Base-by-base conservation (phyloP, 208 protist genomes). In the Acanthamoeba lugdunensis region DNA sequence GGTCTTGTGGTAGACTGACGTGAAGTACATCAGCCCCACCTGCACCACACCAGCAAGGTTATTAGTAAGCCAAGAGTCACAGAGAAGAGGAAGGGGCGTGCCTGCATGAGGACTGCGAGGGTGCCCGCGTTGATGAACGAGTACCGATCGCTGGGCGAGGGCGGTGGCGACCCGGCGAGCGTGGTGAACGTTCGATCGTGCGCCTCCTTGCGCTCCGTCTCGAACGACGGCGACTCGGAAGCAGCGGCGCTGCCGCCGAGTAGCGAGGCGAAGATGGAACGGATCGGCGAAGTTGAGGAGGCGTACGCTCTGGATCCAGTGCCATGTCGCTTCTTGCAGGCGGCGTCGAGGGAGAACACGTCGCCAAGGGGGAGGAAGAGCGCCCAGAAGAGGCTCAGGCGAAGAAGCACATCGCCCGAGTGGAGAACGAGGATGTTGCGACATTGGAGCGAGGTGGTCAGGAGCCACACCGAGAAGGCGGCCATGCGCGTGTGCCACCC, bases 1-100 rank as follows among this genome's bases (percentile, higher is more conserved):
- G 4, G 77, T 61, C 45, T 94, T 94, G 63, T 90, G 79, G 61
- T 90, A 89, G 56, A 94, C 91, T 13, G 91, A 94, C 18, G 77
- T 90, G 45, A 90, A 54, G 79, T 94, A 94, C 91, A 94, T 94
- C 21, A 94, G 8, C 30, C n/a, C 45, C 28, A 94, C 52, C n/a
- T 94, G 67, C 41, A 84, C 3, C 11, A n/a, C n/a, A n/a, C n/a
- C n/a, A n/a, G n/a, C n/a, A n/a, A n/a, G n/a, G n/a, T n/a, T n/a
- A 23, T n/a, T 6, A 45, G 9, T n/a, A 84, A 33, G 28, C 13
- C 2, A 21, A 58, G 75, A 28, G 75, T n/a, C n/a, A n/a, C n/a
- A n/a, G n/a, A n/a, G n/a, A n/a, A 41, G 11, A 28, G n/a, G 23
- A 8, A 8, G 73, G 16, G 4, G n/a, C 41, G 33, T 23, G 25